Conservation (phyloP, 306 rosid genomes). For the Castanopsis chinensis region DNA sequence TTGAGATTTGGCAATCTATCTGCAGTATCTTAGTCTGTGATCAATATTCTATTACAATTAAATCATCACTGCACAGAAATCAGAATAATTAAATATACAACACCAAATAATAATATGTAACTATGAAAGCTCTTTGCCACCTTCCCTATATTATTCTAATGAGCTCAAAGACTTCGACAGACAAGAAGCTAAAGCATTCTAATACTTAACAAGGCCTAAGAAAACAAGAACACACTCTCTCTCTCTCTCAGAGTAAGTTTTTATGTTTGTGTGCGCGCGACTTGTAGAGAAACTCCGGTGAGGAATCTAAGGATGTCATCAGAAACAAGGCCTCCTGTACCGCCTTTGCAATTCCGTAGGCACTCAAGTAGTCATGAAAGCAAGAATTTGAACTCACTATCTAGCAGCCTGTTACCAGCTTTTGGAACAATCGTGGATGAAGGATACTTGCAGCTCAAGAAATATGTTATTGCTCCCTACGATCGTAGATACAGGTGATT, state of each 20-base stretch:
- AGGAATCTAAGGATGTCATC: slow-evolving; percentile 1
- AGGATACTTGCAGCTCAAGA: slow-evolving; percentile 46
- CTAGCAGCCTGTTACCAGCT: slow-evolving; percentile 70
- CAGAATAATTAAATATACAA: background rate
- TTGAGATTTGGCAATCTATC: background rate
- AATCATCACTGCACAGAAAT: slow-evolving; percentile 22
- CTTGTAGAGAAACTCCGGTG: background rate
- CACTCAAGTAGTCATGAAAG: slow-evolving; percentile 46
- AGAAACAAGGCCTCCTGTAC: slow-evolving; percentile 39
- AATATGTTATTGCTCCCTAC: slow-evolving; percentile 57
- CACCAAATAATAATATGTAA: background rate
- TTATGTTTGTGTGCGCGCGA: background rate
- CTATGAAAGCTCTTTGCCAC: slow-evolving; percentile 26
- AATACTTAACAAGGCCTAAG: background rate
- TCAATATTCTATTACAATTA: slow-evolving; percentile 3
- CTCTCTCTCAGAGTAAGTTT: background rate
- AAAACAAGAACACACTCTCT: background rate
- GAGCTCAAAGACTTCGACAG: slow-evolving; percentile 17
- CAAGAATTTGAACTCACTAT: slow-evolving; percentile 60
- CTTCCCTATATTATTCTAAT: slow-evolving; percentile 2
- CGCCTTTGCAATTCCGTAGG: slow-evolving; percentile 49
- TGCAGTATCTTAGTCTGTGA: background rate
- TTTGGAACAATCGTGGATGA: slow-evolving; percentile 57
- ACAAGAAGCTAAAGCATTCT: slow-evolving; percentile 10
- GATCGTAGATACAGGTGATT: slow-evolving; percentile 66